Base-by-base conservation (phyloP, 306 rosid genomes). In the Cucumis hystrix region DNA sequence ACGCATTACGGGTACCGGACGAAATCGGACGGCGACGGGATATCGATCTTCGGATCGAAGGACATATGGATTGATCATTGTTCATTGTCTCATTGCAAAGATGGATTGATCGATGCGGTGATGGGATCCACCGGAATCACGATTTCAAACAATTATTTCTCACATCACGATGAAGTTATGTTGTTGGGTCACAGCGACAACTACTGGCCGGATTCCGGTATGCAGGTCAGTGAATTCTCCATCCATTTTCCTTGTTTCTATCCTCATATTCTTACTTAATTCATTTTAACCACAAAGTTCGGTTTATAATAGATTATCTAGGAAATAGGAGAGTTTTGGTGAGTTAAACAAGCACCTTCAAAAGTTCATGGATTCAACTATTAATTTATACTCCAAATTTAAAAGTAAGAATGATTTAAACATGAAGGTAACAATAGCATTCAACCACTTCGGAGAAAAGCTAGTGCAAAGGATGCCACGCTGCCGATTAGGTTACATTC, bases 71-170 rank as follows among this genome's bases (percentile, higher is more conserved):
- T 93, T 3, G 98, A 93, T 69, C 98, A 93, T 25, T 93, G 98
- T 78, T 82, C 88, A 1, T 82, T 93, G 1, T 92, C 98, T 0
- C 97, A 83, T n/a, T 93, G 98, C 86, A 87, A 83, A 63, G 98
- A 93, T 73, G 98, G 98, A 0, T 64, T 93, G 20, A 84, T 93
- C 6, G 98, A 93, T 41, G 97, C 90, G 0, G 89, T 90, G 21
- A 90, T 93, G 98, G 97, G 98, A 3, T 91, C 97, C n/a, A 93
- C 97, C 0, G 98, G 84, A 0, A 85, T 93, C 72, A 93, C 98
- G 1, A 82, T 93, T 18, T 93, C 98, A 0, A 93, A 93, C 91
- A 93, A 86, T 78, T 82, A 77, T 78, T 93, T 93, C 75, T 88
- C 97, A 0, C 91, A 93, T 69, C 98, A 93, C 81, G 86, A 93